Conservation (phyloP, 352 stramenopile genomes). For the Globisporangium splendens region DNA sequence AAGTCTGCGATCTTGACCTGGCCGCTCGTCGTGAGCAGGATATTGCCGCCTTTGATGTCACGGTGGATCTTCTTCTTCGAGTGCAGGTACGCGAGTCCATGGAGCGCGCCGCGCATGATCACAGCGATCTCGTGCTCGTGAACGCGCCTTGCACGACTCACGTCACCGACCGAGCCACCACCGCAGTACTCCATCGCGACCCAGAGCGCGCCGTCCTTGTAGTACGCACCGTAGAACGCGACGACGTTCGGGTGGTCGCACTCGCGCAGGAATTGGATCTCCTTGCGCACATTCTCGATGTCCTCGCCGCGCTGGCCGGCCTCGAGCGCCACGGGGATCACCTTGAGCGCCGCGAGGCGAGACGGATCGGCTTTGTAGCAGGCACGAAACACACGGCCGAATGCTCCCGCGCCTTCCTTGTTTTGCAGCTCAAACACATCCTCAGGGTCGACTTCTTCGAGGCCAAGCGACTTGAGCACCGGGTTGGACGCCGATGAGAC, state of each 20-base stretch:
- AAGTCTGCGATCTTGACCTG: slow-evolving; percentile 96
- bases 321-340: slow-evolving; percentile 65
- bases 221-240: slow-evolving; percentile 73
- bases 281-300: slow-evolving; percentile 61
- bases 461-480: slow-evolving; percentile 47
- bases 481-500: slow-evolving; percentile 15
- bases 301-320: slow-evolving; percentile 60
- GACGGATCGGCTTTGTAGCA: slow-evolving; percentile 42
- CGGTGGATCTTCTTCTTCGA: slow-evolving; percentile 87
- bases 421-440: slow-evolving; percentile 70
- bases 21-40: slow-evolving; percentile 90
- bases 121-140: slow-evolving; percentile 71
- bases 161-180: slow-evolving; percentile 76
- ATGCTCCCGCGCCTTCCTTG: slow-evolving; percentile 68
- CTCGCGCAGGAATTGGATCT: slow-evolving; percentile 72
- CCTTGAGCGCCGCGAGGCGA: slow-evolving; percentile 58
- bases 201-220: slow-evolving; percentile 83
- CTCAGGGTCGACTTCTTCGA: slow-evolving; percentile 58
- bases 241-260: slow-evolving; percentile 78
- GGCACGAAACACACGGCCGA: slow-evolving; percentile 64
- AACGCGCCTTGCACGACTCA: slow-evolving; percentile 44
- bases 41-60: slow-evolving; percentile 94
- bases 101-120: slow-evolving; percentile 71
- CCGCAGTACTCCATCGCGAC: slow-evolving; percentile 90
- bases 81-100: slow-evolving; percentile 85